Percentiles rank a stretch among this genome's conserved stretches.
phyloP scores from a whole-genome alignment of 495 filamentous ascomycete species.

The Trichoderma parareesei region DNA sequence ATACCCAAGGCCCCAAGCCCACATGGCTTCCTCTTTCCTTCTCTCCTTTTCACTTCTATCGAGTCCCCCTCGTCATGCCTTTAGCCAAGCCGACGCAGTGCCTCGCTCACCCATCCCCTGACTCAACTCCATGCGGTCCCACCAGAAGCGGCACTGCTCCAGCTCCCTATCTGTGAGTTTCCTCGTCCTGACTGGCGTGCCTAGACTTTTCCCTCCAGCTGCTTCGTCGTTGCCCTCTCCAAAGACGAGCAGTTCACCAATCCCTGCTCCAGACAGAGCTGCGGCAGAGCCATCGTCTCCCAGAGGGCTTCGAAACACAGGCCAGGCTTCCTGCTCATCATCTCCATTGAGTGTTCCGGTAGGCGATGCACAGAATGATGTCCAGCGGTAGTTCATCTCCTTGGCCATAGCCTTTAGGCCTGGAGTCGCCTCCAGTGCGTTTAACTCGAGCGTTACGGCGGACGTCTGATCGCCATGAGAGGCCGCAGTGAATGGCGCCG shows the following conservation, averaged over 20 bases:
- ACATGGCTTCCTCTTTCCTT: neutral
- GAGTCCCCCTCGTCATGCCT: neutral
- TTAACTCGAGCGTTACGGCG: slow-evolving; percentile 47
- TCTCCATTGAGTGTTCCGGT: slow-evolving; percentile 40
- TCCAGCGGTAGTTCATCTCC: slow-evolving; percentile 48
- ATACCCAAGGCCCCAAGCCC: neutral
- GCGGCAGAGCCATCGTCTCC: neutral
- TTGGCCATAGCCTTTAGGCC: slow-evolving; percentile 42
- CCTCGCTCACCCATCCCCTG: slow-evolving; percentile 30
- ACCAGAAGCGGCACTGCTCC: slow-evolving; percentile 53
- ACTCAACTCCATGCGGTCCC: slow-evolving; percentile 30
- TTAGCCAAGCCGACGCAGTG: neutral
- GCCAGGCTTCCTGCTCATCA: slow-evolving; percentile 24
- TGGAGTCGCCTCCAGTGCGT: slow-evolving; percentile 28
- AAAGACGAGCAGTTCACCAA: slow-evolving; percentile 43
- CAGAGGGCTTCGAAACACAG: slow-evolving; percentile 23
- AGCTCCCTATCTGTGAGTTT: slow-evolving; percentile 35
- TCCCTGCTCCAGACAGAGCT: neutral
- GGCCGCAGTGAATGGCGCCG: slow-evolving; percentile 38
- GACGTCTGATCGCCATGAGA: slow-evolving; percentile 54
- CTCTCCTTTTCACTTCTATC: neutral
- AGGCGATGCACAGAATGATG: slow-evolving; percentile 41
- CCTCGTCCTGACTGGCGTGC: slow-evolving; percentile 35
- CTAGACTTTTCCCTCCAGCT: slow-evolving; percentile 32
- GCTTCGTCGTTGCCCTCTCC: slow-evolving; percentile 56